Evolutionary conservation across 306 rosid genomes (phyloP).

Genomic region (Trifolium fragiferum): DNA sequence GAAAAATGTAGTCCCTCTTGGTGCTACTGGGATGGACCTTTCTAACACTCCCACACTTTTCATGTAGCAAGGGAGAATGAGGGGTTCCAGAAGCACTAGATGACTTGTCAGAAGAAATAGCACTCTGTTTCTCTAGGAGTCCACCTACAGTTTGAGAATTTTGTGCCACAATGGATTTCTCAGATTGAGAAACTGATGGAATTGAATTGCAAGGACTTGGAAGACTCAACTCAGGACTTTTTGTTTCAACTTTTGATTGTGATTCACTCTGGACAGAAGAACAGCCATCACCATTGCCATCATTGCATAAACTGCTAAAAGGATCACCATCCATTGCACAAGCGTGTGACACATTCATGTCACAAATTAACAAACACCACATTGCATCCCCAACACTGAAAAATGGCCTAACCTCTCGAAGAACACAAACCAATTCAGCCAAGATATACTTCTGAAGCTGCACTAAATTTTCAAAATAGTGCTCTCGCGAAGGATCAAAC

Average conservation of each 20-base stretch:
- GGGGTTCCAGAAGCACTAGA: conserved; percentile 54
- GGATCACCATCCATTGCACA: conserved; percentile 80
- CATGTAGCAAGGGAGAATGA: conserved; percentile 62
- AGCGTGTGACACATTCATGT: conserved; percentile 88
- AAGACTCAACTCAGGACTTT: conserved; percentile 59
- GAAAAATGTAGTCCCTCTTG: conserved; percentile 82
- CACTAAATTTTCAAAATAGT: conserved; percentile 73
- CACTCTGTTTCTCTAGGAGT: conserved; percentile 54
- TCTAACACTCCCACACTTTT: conserved; percentile 57
- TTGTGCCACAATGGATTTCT: conserved; percentile 48
- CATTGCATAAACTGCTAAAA: conserved; percentile 50
- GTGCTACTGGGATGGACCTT: conserved; percentile 62
- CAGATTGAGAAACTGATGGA: conserved; percentile 54
- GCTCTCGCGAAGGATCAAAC: conserved; percentile 75
- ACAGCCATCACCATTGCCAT: conserved; percentile 48
- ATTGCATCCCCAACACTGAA: conserved; percentile 93
- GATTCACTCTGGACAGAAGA: conserved; percentile 53
- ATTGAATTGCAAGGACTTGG: conserved; percentile 57
- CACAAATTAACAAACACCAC: conserved; percentile 90
- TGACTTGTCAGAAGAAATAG: conserved; percentile 55
- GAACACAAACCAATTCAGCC: conserved; percentile 91
- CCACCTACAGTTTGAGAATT: conserved; percentile 49
- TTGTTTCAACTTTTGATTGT: conserved; percentile 57
- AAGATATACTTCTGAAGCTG: conserved; percentile 86
- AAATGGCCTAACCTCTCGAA: conserved; percentile 84